A percentile compares a stretch with the other conserved stretches of the same genome.
Evolutionary conservation across 495 filamentous ascomycete species (phyloP).

Genomic region (Daldinia decipiens): DNA sequence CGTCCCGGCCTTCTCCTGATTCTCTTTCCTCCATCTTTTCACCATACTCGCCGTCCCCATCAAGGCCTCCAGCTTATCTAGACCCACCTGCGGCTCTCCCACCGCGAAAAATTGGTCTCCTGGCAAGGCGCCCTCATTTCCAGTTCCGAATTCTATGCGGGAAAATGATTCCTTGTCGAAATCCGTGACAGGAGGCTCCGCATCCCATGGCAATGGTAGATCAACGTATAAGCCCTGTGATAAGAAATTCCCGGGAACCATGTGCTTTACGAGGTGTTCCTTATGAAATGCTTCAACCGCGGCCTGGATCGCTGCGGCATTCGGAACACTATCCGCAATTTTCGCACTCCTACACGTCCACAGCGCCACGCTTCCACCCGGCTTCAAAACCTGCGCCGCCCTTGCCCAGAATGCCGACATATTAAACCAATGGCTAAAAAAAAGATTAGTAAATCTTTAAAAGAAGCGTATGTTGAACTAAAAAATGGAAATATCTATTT

Average conservation of each 20-base stretch:
- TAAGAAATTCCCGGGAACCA: neutral
- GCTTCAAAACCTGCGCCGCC: slow-evolving; percentile 20
- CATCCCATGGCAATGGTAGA: neutral
- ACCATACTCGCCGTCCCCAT: slow-evolving; percentile 12
- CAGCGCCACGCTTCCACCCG: slow-evolving; percentile 19
- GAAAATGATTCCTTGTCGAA: neutral
- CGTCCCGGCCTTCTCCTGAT: slow-evolving; percentile 6
- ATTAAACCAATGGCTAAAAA: slow-evolving; percentile 14
- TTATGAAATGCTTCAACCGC: neutral
- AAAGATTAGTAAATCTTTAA: no score
- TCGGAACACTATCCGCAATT: neutral
- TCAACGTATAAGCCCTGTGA: neutral
- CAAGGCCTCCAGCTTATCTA: slow-evolving; percentile 7
- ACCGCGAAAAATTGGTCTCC: neutral
- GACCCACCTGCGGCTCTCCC: neutral
- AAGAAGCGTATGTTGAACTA: no score
- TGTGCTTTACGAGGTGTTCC: neutral
- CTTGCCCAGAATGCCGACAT: slow-evolving; percentile 19
- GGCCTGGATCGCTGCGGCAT: neutral
- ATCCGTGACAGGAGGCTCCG: neutral
- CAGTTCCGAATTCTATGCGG: neutral
- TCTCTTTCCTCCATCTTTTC: slow-evolving; percentile 16
- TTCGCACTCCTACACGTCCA: neutral
- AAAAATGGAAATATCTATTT: no score
- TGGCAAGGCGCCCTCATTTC: neutral